phyloP scores from a whole-genome alignment of 1,284 basidiomycete species.

The Sporisorium scitamineum region DNA sequence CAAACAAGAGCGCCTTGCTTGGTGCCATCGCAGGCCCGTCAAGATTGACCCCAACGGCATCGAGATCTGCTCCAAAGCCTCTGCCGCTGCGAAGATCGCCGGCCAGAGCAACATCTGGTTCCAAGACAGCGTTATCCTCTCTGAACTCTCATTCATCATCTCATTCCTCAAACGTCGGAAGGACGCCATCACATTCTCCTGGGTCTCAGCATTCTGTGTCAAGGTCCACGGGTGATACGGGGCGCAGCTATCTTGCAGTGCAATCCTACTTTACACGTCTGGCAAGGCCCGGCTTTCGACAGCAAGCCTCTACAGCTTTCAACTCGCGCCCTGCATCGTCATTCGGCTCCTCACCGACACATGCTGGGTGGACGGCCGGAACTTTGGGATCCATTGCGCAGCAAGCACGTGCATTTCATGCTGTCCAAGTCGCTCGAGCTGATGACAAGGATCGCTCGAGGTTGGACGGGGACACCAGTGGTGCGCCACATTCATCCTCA shows the following conservation, averaged over 20 bases:
- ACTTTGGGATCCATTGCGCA: not conserved
- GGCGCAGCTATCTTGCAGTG: conserved; percentile 25
- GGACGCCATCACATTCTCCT: not conserved
- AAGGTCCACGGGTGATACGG: not conserved
- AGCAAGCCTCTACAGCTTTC: not conserved
- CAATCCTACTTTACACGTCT: conserved; percentile 27
- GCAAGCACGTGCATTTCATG: conserved; percentile 29
- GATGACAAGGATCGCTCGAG: not conserved
- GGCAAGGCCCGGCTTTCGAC: not conserved
- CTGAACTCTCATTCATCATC: not conserved
- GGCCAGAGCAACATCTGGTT: no score
- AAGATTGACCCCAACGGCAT: not conserved
- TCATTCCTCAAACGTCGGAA: not conserved
- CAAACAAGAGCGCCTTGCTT: conserved; percentile 2
- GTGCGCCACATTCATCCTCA: not conserved
- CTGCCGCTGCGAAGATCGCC: not conserved
- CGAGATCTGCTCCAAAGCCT: not conserved
- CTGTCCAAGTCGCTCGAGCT: not conserved
- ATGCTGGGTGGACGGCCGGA: no score
- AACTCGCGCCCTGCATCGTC: not conserved
- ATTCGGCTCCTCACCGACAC: not conserved
- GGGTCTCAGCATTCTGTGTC: no score
- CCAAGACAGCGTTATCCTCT: not conserved
- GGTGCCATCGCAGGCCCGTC: not conserved
- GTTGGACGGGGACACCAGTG: not conserved